Evolutionary conservation across 2,329 filamentous ascomycete genomes (phyloP).

Genomic region (Pyricularia pennisetigena): DNA sequence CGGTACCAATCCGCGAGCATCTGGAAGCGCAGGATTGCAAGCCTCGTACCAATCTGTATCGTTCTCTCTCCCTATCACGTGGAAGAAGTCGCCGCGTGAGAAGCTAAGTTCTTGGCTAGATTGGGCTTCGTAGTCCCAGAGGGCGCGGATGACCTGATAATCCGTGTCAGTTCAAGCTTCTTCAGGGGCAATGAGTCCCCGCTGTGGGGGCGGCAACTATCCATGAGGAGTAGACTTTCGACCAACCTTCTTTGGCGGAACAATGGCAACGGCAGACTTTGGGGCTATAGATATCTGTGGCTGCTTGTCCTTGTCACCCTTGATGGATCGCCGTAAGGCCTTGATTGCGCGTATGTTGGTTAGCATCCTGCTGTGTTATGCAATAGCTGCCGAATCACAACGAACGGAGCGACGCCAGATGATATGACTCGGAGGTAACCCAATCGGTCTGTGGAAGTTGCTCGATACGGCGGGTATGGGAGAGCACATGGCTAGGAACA

Average conservation of each 20-base stretch:
- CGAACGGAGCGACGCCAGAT: neutral
- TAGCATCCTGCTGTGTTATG: conserved; percentile 18
- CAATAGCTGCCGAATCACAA: neutral
- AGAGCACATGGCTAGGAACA: conserved; percentile 5
- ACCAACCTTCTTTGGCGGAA: conserved; percentile 84
- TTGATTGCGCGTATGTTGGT: conserved; percentile 38
- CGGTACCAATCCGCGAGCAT: conserved; percentile 82
- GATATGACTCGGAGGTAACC: neutral
- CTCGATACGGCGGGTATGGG: neutral
- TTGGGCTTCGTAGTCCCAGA: conserved; percentile 83
- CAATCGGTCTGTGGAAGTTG: neutral
- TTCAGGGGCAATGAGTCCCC: neutral
- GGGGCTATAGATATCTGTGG: conserved; percentile 68
- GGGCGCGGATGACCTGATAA: conserved; percentile 82
- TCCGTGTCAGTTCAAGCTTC: neutral
- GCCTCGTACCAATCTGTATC: conserved; percentile 97
- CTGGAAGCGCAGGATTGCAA: conserved; percentile 83
- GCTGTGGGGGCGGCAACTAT: neutral
- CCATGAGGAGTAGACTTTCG: conserved; percentile 5
- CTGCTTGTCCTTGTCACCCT: conserved; percentile 73
- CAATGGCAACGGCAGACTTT: conserved; percentile 80
- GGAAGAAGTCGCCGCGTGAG: conserved; percentile 92
- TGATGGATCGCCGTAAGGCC: conserved; percentile 81
- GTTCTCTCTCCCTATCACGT: conserved; percentile 93
- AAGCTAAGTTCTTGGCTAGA: conserved; percentile 77